These are phyloP conservation scores for Colletotrichum cereale DNA, from an alignment of 2,329 filamentous ascomycete genomes.

Conservation along the genomic window DNA sequence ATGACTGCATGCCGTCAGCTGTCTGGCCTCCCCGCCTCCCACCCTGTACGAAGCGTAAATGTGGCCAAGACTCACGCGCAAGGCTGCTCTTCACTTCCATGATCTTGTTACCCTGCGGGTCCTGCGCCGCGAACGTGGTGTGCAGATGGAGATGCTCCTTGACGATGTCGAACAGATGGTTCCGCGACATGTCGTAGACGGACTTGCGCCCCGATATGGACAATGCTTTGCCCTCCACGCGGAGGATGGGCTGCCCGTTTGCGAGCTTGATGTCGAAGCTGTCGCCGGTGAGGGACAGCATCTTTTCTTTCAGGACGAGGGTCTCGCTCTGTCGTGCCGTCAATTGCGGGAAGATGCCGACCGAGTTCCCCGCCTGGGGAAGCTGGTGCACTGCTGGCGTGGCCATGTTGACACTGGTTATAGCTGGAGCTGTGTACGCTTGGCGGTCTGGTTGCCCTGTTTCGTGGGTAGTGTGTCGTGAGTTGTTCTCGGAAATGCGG, in stretches of 20 bases:
- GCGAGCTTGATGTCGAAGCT: conserved; percentile 72
- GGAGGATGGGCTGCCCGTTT: conserved; percentile 65
- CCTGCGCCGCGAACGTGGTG: conserved; percentile 64
- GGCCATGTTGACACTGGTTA: neutral
- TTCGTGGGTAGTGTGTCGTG: neutral
- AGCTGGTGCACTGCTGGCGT: conserved; percentile 40
- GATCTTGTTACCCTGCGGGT: conserved; percentile 59
- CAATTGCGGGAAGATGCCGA: conserved; percentile 56
- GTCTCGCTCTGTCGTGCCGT: conserved; percentile 57
- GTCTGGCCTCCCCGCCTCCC: neutral
- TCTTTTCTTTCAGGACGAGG: conserved; percentile 71
- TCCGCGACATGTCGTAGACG: conserved; percentile 64
- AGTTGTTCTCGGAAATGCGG: neutral
- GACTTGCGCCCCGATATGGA: conserved; percentile 68
- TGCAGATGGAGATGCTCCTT: conserved; percentile 66
- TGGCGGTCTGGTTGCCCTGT: neutral
- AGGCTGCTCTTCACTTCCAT: conserved; percentile 65
- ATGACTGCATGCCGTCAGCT: conserved; percentile 54
- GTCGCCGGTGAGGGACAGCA: conserved; percentile 72
- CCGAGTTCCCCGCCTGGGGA: conserved; percentile 46
- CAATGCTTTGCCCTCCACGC: conserved; percentile 67
- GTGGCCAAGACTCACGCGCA: conserved; percentile 3
- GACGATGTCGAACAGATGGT: conserved; percentile 69
- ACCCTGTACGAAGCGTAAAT: neutral
- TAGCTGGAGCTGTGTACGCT: too few relatives aligned